These are phyloP conservation scores for Didymella lethalis DNA, from an alignment of 2,329 filamentous ascomycete species.

Conservation along the genomic window DNA sequence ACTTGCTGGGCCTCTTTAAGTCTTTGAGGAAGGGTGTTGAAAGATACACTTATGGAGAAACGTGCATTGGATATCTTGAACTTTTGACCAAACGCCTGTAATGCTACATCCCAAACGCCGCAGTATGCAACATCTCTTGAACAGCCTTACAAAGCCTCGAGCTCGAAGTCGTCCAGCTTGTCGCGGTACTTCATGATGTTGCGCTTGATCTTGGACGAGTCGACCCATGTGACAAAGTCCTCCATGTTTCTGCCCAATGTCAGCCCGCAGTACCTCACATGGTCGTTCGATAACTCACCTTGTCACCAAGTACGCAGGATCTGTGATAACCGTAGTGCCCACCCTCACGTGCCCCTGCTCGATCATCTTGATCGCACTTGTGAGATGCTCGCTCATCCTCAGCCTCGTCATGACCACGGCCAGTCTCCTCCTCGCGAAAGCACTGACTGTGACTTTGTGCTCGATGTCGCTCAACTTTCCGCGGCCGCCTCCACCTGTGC, in stretches of 20 bases:
- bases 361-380: conserved; percentile 80
- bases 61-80: conserved; percentile 25
- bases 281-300: conserved; percentile 44
- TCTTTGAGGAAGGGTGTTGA: background rate
- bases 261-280: background rate
- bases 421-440: conserved; percentile 82
- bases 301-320: conserved; percentile 88
- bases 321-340: conserved; percentile 87
- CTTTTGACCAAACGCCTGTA: conserved; percentile 26
- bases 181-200: conserved; percentile 95
- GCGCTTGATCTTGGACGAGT: conserved; percentile 95
- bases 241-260: conserved; percentile 72
- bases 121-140: conserved; percentile 14
- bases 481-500: conserved; percentile 68
- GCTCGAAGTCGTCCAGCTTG: conserved; percentile 94
- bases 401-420: conserved; percentile 91
- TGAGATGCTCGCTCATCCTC: conserved; percentile 90
- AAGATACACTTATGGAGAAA: background rate
- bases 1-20: background rate
- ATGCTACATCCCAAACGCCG: conserved; percentile 36
- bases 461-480: conserved; percentile 76
- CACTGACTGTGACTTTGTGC: conserved; percentile 85
- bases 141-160: conserved; percentile 53
- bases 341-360: conserved; percentile 95
- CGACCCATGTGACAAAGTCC: conserved; percentile 96